Conservation (phyloP, 306 rosid species). For the Lathyrus tuberosus region DNA sequence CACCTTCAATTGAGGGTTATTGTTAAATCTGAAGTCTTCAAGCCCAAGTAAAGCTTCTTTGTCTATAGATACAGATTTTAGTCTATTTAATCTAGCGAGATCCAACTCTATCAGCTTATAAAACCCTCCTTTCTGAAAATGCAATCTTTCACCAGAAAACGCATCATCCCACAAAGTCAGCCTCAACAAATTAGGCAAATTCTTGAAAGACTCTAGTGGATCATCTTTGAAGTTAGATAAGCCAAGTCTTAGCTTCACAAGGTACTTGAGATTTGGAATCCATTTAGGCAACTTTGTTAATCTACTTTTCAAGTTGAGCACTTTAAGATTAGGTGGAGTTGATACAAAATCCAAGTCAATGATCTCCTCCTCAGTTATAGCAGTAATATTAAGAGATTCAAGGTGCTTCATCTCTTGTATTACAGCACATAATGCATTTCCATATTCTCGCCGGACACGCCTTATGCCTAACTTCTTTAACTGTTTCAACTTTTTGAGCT, state of each 20-base stretch:
- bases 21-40: constrained; percentile 27
- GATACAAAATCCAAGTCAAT: constrained; percentile 31
- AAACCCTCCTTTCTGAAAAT: constrained; percentile 26
- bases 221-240: constrained; percentile 25
- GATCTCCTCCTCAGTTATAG: constrained; percentile 15
- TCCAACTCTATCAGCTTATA: constrained; percentile 1
- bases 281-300: constrained; percentile 31
- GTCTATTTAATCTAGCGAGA: constrained; percentile 17
- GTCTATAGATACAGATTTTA: not conserved
- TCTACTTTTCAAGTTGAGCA: constrained; percentile 7
- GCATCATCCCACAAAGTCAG: constrained; percentile 32
- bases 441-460: constrained; percentile 5
- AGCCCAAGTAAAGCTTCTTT: constrained; percentile 23
- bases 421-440: constrained; percentile 18
- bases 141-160: not conserved
- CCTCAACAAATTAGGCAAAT: constrained; percentile 28
- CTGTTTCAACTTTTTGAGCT: constrained; percentile 29
- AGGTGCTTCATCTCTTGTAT: constrained; percentile 38
- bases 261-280: constrained; percentile 36
- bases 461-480: constrained; percentile 40
- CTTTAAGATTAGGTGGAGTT: not conserved
- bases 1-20: constrained; percentile 25
- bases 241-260: constrained; percentile 24
- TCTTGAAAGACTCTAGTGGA: constrained; percentile 26
- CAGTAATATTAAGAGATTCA: not conserved